These are phyloP conservation scores for Puccinia horiana DNA, from an alignment of 1,284 basidiomycete species.

Conservation along the genomic window DNA sequence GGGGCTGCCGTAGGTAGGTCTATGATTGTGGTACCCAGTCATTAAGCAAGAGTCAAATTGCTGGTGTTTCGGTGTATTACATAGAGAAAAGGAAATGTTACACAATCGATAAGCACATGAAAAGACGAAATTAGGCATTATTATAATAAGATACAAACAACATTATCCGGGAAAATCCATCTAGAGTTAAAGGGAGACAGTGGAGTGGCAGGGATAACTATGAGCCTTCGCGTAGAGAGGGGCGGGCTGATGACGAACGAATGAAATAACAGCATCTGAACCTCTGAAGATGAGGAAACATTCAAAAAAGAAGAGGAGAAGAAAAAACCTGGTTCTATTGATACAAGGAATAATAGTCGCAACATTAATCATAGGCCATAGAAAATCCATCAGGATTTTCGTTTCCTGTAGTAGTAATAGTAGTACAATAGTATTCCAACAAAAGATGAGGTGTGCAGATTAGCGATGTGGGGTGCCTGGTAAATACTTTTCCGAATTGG, in stretches of 20 bases:
- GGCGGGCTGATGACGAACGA: background rate
- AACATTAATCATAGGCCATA: background rate
- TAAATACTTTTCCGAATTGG: background rate
- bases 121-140: no score
- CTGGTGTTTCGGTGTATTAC: no score
- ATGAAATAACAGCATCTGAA: background rate
- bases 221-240: no score
- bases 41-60: no score
- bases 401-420: slow-evolving; percentile 4
- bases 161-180: no score
- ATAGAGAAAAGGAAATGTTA: no score
- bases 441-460: background rate
- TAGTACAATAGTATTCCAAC: background rate
- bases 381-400: background rate
- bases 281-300: background rate
- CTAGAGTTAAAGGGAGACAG: no score
- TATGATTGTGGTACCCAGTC: no score
- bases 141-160: no score
- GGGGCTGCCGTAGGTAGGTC: no score
- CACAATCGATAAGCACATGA: no score
- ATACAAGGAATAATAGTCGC: background rate
- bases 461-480: background rate
- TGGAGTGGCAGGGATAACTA: no score
- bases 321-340: background rate
- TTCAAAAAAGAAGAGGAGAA: background rate